These are phyloP conservation scores for Oryza nivara DNA, from an alignment of 176 grass and related monocot species.

Conservation along the genomic window DNA sequence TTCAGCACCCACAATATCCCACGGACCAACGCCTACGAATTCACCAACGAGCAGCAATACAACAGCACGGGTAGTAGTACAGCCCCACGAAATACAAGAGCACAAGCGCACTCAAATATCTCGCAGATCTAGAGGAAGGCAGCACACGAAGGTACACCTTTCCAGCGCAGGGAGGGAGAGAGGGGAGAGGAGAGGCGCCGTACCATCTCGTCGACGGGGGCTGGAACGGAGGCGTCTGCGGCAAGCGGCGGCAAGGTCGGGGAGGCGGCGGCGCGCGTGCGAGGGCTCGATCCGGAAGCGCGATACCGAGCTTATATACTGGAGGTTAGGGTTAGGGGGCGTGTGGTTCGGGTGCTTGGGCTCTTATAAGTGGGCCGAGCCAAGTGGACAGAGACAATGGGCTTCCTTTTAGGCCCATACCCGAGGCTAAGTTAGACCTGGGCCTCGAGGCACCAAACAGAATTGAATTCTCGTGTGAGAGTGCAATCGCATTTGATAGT, in stretches of 20 bases:
- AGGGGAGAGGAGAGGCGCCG: background rate
- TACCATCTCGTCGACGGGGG: slow-evolving; percentile 51
- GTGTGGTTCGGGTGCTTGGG: background rate
- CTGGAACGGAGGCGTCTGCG: background rate
- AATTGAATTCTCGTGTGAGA: too few species aligned
- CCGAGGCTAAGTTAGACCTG: background rate
- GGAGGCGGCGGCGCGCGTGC: slow-evolving; percentile 33
- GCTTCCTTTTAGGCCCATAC: background rate
- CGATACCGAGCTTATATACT: slow-evolving; percentile 24
- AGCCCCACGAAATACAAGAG: background rate
- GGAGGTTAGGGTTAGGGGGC: slow-evolving; percentile 39
- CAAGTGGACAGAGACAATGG: background rate
- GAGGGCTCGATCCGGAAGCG: background rate
- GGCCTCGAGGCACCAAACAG: background rate
- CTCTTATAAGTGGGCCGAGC: background rate
- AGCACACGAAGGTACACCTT: background rate
- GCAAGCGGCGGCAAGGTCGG: slow-evolving; percentile 9
- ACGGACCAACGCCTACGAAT: background rate
- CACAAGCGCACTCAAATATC: background rate
- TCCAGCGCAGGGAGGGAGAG: background rate
- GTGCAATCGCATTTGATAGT: background rate
- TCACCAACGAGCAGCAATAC: background rate
- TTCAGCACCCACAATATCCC: background rate
- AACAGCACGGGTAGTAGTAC: background rate
- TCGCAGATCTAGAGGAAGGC: background rate